phyloP scores from a whole-genome alignment of 768 basidiomycete species.

The Rhodotorula paludigena region DNA sequence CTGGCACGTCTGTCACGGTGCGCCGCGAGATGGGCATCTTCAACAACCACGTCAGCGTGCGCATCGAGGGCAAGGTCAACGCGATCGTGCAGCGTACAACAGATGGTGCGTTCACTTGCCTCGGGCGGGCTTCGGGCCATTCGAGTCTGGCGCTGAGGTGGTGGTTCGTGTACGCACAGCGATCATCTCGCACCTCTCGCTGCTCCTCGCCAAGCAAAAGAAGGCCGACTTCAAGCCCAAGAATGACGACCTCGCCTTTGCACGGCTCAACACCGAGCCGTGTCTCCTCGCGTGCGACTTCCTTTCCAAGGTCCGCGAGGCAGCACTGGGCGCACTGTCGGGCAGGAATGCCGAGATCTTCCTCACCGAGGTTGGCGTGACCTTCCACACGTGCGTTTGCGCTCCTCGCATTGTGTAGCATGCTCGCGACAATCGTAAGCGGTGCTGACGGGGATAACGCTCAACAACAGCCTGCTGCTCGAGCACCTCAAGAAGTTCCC shows the following conservation, averaged over 20 bases:
- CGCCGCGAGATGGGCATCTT: constrained; percentile 88
- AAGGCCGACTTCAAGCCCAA: constrained; percentile 93
- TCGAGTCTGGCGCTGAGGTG: background rate
- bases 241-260: constrained; percentile 92
- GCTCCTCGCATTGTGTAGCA: constrained; percentile 40
- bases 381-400: constrained; percentile 71
- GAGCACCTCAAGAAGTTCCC: constrained; percentile 95
- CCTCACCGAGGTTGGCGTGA: constrained; percentile 85
- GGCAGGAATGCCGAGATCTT: constrained; percentile 92
- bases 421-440: background rate
- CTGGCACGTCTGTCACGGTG: constrained; percentile 68
- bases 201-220: constrained; percentile 84
- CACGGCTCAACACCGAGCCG: constrained; percentile 88
- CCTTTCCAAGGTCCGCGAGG: constrained; percentile 73
- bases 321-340: constrained; percentile 67
- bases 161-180: constrained; percentile 49
- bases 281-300: constrained; percentile 78
- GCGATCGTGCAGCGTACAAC: constrained; percentile 69
- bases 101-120: constrained; percentile 70
- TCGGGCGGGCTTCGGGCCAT: background rate
- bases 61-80: constrained; percentile 79
- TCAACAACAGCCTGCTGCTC: constrained; percentile 66
- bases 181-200: constrained; percentile 66
- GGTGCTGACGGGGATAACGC: too few species aligned
- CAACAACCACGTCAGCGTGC: constrained; percentile 78